Base-by-base conservation (phyloP, 2,329 filamentous ascomycete genomes). In the Helotiales sp. region DNA sequence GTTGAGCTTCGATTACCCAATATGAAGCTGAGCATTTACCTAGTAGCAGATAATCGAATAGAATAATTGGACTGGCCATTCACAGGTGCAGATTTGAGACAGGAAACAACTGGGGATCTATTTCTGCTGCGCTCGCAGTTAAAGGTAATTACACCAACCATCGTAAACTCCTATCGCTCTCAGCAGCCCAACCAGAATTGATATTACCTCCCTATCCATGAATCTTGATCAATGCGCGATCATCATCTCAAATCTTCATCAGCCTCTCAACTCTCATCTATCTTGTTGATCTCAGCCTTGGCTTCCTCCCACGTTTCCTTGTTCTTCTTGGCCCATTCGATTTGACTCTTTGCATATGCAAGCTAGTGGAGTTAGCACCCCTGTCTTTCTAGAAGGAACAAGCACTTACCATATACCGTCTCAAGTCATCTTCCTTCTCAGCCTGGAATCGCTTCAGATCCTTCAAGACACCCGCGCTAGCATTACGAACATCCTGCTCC, bases 371-470 rank as follows among this genome's bases (percentile, higher is more conserved):
- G 47, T 76, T 69, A 72, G 70, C 34, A 47, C n/a, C 15, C 20
- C 70, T 69, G 72, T 64, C 69, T 28, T 37, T 17, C 43, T 59
- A n/a, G n/a, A 2, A 17, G n/a, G 6, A 11, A 1, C 4, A 20
- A 28, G 43, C 32, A 81, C 91, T 82, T 82, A 97, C 96, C 96
- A 99, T 99, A 78, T 98, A 98, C 70, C 92, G 88, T 76, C 89
- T 90, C 75, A 99, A 79, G 78, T 99, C 96, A 60, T 95, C 93
- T 80, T 99, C 96, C 80, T 99, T 99, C 80, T 98, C 94, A 67
- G 84, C 85, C 80, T 99, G 96, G 80, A 99, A 99, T 68, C 96
- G 85, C 82, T 93, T 93, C 68, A 99, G 82, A 77, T 99, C 96
- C 75, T 92, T 91, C 73, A 99, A 80, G 4, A 98, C 93, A 61